phyloP scores from a whole-genome alignment of 1,284 basidiomycete species.

The Ganoderma lingzhi region DNA sequence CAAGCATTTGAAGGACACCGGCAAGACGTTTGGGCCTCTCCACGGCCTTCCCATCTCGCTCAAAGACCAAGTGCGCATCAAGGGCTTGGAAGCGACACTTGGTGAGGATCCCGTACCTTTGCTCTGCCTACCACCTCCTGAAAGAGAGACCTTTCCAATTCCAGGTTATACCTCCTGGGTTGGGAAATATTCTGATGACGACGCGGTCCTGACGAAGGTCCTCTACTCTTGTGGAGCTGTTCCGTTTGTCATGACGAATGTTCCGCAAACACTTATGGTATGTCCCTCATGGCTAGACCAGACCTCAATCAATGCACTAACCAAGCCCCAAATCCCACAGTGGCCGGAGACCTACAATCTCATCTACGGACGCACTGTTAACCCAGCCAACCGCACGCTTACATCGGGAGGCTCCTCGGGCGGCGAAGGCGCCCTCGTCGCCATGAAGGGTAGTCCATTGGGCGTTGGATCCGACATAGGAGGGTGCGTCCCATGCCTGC shows the following conservation, averaged over 20 bases:
- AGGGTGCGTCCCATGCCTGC: slow-evolving; percentile 49
- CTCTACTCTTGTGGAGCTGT: slow-evolving; percentile 53
- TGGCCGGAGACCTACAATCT: slow-evolving; percentile 51
- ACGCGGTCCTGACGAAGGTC: slow-evolving; percentile 32
- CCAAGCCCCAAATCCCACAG: slow-evolving; percentile 26
- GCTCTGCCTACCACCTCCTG: not conserved
- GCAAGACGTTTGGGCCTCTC: slow-evolving; percentile 54
- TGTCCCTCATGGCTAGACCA: not conserved
- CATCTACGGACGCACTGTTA: slow-evolving; percentile 58
- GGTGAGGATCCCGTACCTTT: slow-evolving; percentile 45
- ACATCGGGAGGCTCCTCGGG: slow-evolving; percentile 63
- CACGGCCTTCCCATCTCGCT: slow-evolving; percentile 63
- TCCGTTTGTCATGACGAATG: slow-evolving; percentile 77
- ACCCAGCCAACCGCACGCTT: slow-evolving; percentile 59
- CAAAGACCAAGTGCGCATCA: slow-evolving; percentile 68
- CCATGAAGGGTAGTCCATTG: slow-evolving; percentile 67
- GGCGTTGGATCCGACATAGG: slow-evolving; percentile 81
- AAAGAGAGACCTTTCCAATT: no score
- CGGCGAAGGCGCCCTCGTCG: slow-evolving; percentile 65
- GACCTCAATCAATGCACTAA: not conserved
- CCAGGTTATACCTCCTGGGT: slow-evolving; percentile 40
- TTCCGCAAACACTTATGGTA: slow-evolving; percentile 76
- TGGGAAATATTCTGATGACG: slow-evolving; percentile 32
- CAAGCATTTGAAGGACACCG: slow-evolving; percentile 48
- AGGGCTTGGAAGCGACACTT: slow-evolving; percentile 66